These are phyloP conservation scores for Penicillium sp. DNA, from an alignment of 2,329 filamentous ascomycete genomes.

Conservation along the genomic window DNA sequence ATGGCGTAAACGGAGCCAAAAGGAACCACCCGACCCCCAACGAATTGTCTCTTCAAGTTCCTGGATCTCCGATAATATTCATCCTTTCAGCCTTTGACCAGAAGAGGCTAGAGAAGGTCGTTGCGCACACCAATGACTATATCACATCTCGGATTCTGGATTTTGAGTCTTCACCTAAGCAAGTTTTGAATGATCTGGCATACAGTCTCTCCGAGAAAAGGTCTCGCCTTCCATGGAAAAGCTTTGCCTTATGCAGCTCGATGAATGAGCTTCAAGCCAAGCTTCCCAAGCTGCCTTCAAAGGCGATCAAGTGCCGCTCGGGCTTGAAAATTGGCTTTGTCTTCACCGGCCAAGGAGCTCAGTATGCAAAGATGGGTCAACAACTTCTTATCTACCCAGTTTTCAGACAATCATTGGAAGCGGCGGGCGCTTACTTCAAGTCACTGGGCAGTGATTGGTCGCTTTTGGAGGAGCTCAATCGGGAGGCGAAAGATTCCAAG, in stretches of 20 bases:
- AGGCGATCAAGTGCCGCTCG: not conserved
- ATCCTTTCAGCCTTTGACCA: not conserved
- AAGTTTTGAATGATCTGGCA: not conserved
- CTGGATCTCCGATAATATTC: not conserved
- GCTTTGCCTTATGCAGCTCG: not conserved
- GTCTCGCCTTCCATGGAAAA: not conserved
- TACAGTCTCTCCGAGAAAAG: not conserved
- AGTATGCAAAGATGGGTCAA: not conserved
- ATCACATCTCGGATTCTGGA: not conserved
- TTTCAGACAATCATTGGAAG: not conserved
- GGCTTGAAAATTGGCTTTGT: not conserved
- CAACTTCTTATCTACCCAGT: not conserved
- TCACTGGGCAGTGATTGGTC: not conserved
- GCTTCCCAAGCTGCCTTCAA: not conserved
- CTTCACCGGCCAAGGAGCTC: not conserved
- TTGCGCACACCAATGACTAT: not conserved
- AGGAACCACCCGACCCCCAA: not conserved
- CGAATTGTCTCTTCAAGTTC: not conserved
- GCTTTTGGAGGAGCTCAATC: not conserved
- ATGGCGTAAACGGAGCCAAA: not conserved
- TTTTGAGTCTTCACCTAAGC: not conserved
- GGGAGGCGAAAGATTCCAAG: not conserved
- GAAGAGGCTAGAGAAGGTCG: not conserved
- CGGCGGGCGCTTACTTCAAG: not conserved
- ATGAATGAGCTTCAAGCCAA: not conserved